Conservation (phyloP, 2,329 filamentous ascomycete species). For the Botrytis cinerea region DNA sequence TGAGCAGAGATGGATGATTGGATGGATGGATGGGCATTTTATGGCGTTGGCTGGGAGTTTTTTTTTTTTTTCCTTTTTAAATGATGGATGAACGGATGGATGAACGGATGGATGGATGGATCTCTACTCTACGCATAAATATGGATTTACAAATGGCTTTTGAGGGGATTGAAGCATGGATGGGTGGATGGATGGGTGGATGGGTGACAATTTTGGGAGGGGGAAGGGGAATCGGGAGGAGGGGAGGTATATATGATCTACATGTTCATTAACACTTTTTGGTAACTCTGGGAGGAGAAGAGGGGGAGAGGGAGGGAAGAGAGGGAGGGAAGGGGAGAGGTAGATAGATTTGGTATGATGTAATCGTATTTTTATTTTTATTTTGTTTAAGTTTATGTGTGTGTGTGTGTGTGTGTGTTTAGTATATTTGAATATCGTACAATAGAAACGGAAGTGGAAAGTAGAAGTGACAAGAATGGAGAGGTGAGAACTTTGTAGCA, state of each 20-base stretch:
- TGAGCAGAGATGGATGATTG: neutral
- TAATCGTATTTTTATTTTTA: neutral
- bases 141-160: constrained; percentile 1
- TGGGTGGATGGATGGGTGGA: neutral
- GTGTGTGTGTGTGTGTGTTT: too few species aligned
- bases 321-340: neutral
- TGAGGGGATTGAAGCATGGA: neutral
- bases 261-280: neutral
- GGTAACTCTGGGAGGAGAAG: neutral
- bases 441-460: too few species aligned
- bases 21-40: neutral
- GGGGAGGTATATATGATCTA: neutral
- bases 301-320: neutral
- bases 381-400: too few species aligned
- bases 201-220: too few species aligned
- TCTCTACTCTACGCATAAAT: neutral
- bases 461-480: too few species aligned
- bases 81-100: neutral
- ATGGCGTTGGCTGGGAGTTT: neutral
- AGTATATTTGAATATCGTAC: too few species aligned
- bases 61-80: neutral
- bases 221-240: too few species aligned
- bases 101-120: neutral
- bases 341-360: neutral
- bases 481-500: too few species aligned